Base-by-base conservation (phyloP, 2,329 filamentous ascomycete species). In the Talaromyces sp. region DNA sequence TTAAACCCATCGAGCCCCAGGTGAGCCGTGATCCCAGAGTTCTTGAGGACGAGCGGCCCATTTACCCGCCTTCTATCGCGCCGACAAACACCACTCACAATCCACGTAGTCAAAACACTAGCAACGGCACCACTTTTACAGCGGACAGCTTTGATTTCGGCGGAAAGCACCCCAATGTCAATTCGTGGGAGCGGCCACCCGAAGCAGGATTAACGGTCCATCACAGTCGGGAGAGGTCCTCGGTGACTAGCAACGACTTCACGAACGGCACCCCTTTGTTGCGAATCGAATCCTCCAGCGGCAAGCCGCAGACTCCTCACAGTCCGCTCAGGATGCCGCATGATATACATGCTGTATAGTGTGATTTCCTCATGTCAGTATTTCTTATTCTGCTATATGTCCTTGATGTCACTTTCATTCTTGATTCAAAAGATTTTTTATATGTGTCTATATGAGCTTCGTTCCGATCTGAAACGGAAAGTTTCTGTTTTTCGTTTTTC, bases 31-130 rank as follows among this genome's bases (percentile, higher is more conserved):
- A 84, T 68, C 81, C 80, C 57, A 87, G 84, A 65, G 81, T 91
- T 60, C 88, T 94, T 69, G 92, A 97, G 74, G 93, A 97, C 69
- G 83, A 89, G 72, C 85, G 91, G 64, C 92, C 92, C 33, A 96
- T 97, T 67, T 97, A 97, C 74, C 90, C 93, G 52, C 91, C 93
- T 13, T 96, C 92, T 55, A 86, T 93, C 66, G 88, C 90, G 51
- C 81, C 84, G 11, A 93, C 90, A 15, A 82, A 84, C 46, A 85
- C 84, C 45, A 93, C 89, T 33, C 88, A 94, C 70, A 93, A 91
- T 63, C 87, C 87, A 53, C 81, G 84, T 65, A 94, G 89, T 67
- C 90, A 96, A 70, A 95, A 93, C 66, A 91, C 91, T 61, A 97
- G 92, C 75, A 92, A 96, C 73, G 93, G 91, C 61, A 97, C 94